A percentile compares a stretch with the other conserved stretches of the same genome.
phyloP scores from a whole-genome alignment of 495 filamentous ascomycete genomes.

The Penicillium cosmopolitanum region DNA sequence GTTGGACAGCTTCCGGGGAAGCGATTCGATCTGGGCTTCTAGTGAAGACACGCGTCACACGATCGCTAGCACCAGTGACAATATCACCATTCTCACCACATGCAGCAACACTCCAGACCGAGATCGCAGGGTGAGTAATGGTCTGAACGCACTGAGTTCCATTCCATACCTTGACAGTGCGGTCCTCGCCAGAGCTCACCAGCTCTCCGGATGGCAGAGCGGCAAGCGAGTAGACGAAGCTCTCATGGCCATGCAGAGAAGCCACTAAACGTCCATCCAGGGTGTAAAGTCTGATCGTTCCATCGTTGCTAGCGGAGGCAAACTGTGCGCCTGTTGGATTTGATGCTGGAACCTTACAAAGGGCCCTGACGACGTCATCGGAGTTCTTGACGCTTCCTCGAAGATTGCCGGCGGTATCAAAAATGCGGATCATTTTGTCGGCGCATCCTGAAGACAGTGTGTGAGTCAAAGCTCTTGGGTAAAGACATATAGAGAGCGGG shows the following conservation, averaged over 20 bases:
- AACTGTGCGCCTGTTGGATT: conserved; percentile 84
- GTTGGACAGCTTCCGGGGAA: conserved; percentile 55
- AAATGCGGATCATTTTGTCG: conserved; percentile 86
- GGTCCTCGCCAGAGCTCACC: conserved; percentile 90
- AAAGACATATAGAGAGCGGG: not conserved
- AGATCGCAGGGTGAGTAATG: conserved; percentile 96
- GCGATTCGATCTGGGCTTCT: conserved; percentile 73
- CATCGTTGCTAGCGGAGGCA: conserved; percentile 88
- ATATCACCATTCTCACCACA: conserved; percentile 86
- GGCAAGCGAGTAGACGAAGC: conserved; percentile 90
- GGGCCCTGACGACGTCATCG: conserved; percentile 78
- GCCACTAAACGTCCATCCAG: conserved; percentile 71
- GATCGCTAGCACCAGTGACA: conserved; percentile 88
- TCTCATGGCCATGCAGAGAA: conserved; percentile 85
- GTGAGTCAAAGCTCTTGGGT: not conserved
- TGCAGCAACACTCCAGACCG: conserved; percentile 88
- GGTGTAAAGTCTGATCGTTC: conserved; percentile 82
- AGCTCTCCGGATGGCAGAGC: conserved; percentile 80
- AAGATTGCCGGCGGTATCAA: conserved; percentile 65
- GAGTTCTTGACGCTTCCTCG: conserved; percentile 70
- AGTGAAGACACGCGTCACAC: conserved; percentile 82
- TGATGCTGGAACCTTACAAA: conserved; percentile 77
- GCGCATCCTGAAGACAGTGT: conserved; percentile 63
- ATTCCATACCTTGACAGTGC: conserved; percentile 87
- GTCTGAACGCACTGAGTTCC: conserved; percentile 84